A percentile compares a stretch with the other conserved stretches of the same genome.
Conservation (phyloP, 176 grass and related monocot species). For the Cenchrus fungigraminus region DNA sequence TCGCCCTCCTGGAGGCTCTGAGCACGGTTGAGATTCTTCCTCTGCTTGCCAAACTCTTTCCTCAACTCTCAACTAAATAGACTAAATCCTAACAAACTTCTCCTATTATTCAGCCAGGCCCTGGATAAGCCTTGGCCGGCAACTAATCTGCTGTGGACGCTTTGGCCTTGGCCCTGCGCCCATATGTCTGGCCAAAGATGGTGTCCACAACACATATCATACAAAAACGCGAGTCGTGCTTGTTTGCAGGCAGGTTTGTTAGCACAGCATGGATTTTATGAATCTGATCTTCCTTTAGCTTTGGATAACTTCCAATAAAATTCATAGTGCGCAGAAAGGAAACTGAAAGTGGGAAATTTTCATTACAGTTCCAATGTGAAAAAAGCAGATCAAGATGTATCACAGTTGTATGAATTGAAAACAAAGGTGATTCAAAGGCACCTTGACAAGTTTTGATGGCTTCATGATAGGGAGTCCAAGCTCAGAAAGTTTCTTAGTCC, state of each 20-base stretch:
- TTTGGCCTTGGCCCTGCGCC: too few relatives aligned
- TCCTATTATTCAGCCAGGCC: too few relatives aligned
- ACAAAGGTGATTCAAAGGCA: neutral
- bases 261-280: neutral
- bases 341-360: neutral
- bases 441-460: slow-evolving; percentile 76
- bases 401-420: slow-evolving; percentile 2
- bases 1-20: too few relatives aligned
- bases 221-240: neutral
- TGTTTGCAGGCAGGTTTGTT: neutral
- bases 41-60: too few relatives aligned
- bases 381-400: neutral
- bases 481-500: slow-evolving; percentile 72
- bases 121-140: too few relatives aligned
- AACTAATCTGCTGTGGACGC: too few relatives aligned
- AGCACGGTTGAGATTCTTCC: too few relatives aligned
- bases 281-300: neutral
- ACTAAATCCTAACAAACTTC: too few relatives aligned
- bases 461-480: slow-evolving; percentile 89
- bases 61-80: too few relatives aligned
- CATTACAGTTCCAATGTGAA: neutral
- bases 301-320: neutral
- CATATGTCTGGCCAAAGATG: too few relatives aligned
- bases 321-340: neutral
- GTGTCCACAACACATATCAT: neutral